Conservation (phyloP, 2,329 filamentous ascomycete species). For the Claviceps capensis region DNA sequence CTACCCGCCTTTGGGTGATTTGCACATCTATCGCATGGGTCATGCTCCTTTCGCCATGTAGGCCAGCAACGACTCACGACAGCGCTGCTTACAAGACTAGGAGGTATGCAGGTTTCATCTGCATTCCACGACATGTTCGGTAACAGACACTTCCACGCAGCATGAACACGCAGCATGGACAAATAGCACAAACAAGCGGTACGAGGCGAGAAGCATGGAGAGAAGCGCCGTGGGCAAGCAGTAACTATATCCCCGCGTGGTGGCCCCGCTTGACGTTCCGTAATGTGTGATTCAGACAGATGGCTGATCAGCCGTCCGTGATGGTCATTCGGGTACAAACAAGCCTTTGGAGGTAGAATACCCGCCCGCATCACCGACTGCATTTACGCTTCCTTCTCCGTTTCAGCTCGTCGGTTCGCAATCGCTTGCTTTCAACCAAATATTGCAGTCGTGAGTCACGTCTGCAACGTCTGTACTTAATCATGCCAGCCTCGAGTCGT, state of each 20-base stretch:
- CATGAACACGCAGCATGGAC: no score
- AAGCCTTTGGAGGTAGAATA: not conserved
- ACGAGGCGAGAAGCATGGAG: not conserved
- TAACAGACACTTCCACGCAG: no score
- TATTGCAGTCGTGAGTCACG: not conserved
- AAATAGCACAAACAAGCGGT: no score
- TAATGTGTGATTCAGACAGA: not conserved
- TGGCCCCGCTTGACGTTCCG: not conserved
- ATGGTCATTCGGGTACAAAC: not conserved
- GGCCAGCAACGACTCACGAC: not conserved
- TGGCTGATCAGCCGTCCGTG: not conserved
- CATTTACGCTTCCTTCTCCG: not conserved
- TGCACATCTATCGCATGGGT: not conserved
- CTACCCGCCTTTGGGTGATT: not conserved
- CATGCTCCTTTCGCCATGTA: not conserved
- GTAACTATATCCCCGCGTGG: not conserved
- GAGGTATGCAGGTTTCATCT: not conserved
- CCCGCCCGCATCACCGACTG: not conserved
- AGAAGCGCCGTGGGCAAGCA: not conserved
- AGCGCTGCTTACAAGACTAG: not conserved
- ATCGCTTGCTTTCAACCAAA: not conserved
- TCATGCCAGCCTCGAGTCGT: not conserved
- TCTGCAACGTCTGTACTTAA: not conserved
- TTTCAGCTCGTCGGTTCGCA: not conserved
- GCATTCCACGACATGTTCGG: not conserved